A percentile compares a stretch with the other conserved stretches of the same genome.
Evolutionary conservation across 257 asterid species (phyloP).

Genomic region (Solanum chilense): DNA sequence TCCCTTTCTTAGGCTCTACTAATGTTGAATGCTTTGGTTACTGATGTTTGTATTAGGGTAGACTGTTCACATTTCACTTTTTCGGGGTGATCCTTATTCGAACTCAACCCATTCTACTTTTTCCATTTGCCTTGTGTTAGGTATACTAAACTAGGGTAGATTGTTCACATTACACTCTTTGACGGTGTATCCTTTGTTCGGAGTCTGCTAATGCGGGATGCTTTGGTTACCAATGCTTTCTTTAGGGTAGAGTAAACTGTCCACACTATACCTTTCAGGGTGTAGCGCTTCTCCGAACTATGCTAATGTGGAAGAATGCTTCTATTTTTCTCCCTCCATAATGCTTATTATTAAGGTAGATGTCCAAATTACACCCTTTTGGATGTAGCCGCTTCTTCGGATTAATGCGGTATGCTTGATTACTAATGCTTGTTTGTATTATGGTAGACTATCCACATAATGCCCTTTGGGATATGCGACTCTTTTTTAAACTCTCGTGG

Average conservation of each 20-base stretch:
- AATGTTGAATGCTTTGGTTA: no score
- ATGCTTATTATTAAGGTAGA: background rate
- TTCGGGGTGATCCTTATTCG: background rate
- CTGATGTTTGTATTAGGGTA: no score
- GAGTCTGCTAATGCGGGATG: no score
- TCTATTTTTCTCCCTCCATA: no score
- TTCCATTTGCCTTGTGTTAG: no score
- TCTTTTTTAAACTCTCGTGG: background rate
- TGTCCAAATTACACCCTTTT: background rate
- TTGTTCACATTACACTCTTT: no score
- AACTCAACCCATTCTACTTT: no score
- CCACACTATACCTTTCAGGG: no score
- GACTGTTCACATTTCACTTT: background rate
- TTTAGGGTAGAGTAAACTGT: background rate
- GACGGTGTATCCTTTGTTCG: no score
- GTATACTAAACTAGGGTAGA: background rate
- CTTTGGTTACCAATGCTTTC: background rate
- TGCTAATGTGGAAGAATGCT: background rate
- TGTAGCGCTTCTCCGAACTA: background rate
- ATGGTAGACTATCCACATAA: background rate
- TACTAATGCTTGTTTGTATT: background rate
- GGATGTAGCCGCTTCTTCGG: background rate
- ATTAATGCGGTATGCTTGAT: no score
- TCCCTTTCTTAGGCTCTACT: no score
- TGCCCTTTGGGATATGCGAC: background rate